Evolutionary conservation across 768 basidiomycete genomes (phyloP), one percentile per base, ranked within the genome.

Genomic region (Clitopilus passeckerianus): DNA sequence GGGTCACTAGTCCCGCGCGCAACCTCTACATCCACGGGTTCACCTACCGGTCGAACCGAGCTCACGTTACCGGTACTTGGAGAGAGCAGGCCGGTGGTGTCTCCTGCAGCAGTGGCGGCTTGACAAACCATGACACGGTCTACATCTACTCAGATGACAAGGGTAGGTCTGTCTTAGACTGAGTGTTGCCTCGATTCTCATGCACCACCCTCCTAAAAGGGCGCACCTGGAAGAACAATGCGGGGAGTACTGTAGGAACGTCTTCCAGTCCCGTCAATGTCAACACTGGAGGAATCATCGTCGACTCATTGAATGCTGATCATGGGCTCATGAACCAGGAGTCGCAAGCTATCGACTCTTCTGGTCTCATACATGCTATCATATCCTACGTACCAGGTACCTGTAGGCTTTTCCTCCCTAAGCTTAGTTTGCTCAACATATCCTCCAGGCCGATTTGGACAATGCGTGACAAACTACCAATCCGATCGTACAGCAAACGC

Each of bases 301-400:
- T 78, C 23, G 79, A 80, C 58, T 65, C 76, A 4, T 66, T 79
- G 20, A 73, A 80, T 56, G 76, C 79, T 9, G 75, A 80, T 60
- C 79, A 80, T 62, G 80, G 74, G 1, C 70, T 81, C n/a, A 80
- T 81, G 77, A 81, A 81, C 63, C 80, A 81, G 64, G 80, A 81
- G 59, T 77, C 78, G 0, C 80, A 81, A 66, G 74, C 71, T 16
- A 74, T 80, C 2, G 80, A 81, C 56, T 78, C 78, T 2, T 57
- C 68, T 2, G 79, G 79, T 27, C 75, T 75, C 56, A 73, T 80
- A 35, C 80, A 81, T 59, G 68, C 71, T 5, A 76, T 79, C 22
- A 80, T 80, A n/a, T 80, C 79, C 8, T 79, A 80, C 60, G 73
- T 80, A 18, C 77, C 79, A 58, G 77, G 79, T 76, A 62, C 41